A percentile compares a stretch with the other conserved stretches of the same genome.
phyloP scores from a whole-genome alignment of 192 early-diverging fungal genomes.

The Coemansia sp. region DNA sequence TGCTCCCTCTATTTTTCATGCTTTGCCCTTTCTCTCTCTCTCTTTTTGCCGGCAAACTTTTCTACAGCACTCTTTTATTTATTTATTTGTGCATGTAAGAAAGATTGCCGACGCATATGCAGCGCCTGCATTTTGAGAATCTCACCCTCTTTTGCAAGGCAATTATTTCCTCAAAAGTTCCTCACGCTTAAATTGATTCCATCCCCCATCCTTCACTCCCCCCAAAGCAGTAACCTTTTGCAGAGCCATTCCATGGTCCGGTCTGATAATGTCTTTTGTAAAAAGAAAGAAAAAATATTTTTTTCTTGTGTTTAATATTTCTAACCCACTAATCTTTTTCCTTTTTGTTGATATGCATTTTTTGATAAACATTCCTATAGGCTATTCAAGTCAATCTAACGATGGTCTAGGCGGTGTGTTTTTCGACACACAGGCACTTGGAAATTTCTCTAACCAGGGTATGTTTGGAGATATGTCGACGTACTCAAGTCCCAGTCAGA shows the following conservation, averaged over 20 bases:
- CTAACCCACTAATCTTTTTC: not conserved
- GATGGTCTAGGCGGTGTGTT: slow-evolving; percentile 28
- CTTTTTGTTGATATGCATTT: slow-evolving; percentile 6
- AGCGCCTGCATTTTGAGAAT: not conserved
- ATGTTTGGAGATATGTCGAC: not conserved
- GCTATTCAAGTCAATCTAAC: slow-evolving; percentile 29
- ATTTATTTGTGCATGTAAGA: not conserved
- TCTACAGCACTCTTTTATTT: not conserved
- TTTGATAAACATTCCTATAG: slow-evolving; percentile 39
- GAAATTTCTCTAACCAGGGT: slow-evolving; percentile 3
- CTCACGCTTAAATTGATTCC: slow-evolving; percentile 7
- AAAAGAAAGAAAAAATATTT: too few relatives aligned
- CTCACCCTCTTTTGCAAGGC: slow-evolving; percentile 4
- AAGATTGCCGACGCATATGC: not conserved
- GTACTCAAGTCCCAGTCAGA: slow-evolving; percentile 2
- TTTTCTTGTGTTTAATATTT: not conserved
- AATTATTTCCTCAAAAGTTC: slow-evolving; percentile 2
- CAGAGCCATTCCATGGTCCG: not conserved
- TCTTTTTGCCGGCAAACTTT: not conserved
- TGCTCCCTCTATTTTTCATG: not conserved
- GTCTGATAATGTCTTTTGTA: not conserved
- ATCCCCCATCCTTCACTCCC: not conserved
- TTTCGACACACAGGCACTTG: slow-evolving; percentile 29
- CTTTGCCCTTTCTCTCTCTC: not conserved
- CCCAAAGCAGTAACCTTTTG: slow-evolving; percentile 9